Evolutionary conservation across 2,329 filamentous ascomycete genomes (phyloP).

Genomic region (Dactylellina parvicollis): DNA sequence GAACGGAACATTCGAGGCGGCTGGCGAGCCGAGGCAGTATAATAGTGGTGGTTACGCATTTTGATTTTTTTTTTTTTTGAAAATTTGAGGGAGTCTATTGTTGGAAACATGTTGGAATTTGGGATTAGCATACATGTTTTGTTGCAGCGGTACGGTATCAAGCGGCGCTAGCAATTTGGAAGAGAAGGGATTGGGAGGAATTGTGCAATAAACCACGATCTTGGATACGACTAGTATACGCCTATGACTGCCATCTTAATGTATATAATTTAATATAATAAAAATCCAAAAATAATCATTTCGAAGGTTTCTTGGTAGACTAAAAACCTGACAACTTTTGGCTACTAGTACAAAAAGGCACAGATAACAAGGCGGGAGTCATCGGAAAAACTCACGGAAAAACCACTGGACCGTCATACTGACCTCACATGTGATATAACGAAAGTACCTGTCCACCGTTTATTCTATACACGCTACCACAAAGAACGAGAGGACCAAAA

Average conservation of each 20-base stretch:
- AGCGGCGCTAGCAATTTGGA: neutral
- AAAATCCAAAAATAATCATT: neutral
- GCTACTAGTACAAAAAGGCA: neutral
- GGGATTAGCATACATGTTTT: neutral
- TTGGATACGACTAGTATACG: too few species aligned
- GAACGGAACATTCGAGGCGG: slow-evolving; percentile 80
- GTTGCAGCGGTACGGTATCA: neutral
- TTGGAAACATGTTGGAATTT: slow-evolving; percentile 14
- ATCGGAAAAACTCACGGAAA: slow-evolving; percentile 3
- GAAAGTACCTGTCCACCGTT: neutral
- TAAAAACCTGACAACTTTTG: neutral
- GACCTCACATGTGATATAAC: slow-evolving; percentile 2
- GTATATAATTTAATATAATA: neutral
- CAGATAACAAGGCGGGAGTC: neutral
- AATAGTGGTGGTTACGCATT: slow-evolving; percentile 74
- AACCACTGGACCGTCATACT: neutral
- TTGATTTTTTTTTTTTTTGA: slow-evolving; percentile 57
- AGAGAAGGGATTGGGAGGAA: neutral
- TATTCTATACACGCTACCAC: neutral
- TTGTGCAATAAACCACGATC: too few species aligned
- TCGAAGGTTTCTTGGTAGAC: neutral
- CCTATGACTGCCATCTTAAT: neutral
- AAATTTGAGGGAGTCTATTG: neutral
- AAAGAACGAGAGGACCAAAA: neutral
- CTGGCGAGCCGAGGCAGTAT: slow-evolving; percentile 77